Evolutionary conservation across 192 early-diverging fungal genomes (phyloP).

Genomic region (Oehlia diaphana): DNA sequence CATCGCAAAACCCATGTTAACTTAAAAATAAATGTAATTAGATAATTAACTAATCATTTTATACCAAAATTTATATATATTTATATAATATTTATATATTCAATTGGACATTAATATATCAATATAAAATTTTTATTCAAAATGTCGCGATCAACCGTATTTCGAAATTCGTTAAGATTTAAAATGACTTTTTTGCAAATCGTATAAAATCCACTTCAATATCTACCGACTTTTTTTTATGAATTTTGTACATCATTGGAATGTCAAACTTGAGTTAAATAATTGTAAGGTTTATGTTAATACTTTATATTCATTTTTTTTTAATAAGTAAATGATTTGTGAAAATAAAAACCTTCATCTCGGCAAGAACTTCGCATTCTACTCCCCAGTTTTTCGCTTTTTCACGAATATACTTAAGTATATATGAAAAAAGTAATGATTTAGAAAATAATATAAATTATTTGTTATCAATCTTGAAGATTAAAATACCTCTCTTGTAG

Average conservation of each 20-base stretch:
- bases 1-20: too few relatives aligned
- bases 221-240: slow-evolving; percentile 71
- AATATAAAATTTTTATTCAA: too few relatives aligned
- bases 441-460: neutral
- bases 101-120: too few relatives aligned
- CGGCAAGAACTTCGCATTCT: slow-evolving; percentile 69
- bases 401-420: slow-evolving; percentile 54
- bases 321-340: neutral
- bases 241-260: slow-evolving; percentile 80
- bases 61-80: too few relatives aligned
- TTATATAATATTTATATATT: too few relatives aligned
- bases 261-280: slow-evolving; percentile 61
- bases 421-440: neutral
- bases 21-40: too few relatives aligned
- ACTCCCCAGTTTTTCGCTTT: slow-evolving; percentile 75
- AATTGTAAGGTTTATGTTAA: neutral
- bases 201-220: slow-evolving; percentile 73
- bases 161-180: neutral
- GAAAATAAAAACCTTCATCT: slow-evolving; percentile 54
- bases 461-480: neutral
- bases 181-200: slow-evolving; percentile 44
- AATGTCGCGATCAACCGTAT: too few relatives aligned
- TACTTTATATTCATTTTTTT: neutral
- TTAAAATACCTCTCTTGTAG: slow-evolving; percentile 62
- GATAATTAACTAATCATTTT: too few relatives aligned